Base-by-base conservation (phyloP, 2,329 filamentous ascomycete genomes). In the Alternaria sp. region DNA sequence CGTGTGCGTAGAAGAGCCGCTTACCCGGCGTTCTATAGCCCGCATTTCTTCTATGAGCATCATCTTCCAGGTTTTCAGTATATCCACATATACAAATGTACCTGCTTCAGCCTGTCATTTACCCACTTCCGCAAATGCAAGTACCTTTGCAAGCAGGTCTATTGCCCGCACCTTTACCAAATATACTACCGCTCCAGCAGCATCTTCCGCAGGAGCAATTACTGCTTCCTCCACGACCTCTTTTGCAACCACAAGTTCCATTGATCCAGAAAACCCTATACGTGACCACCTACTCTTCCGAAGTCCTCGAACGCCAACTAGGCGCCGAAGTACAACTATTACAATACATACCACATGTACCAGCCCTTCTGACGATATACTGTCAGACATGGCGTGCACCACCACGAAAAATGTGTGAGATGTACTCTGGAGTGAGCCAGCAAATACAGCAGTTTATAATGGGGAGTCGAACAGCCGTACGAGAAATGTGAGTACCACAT, bases 381-480 rank as follows among this genome's bases (percentile, higher is more conserved):
- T 62, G 55, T 14, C 59, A 55, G 10, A 49, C 20, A 4, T 62
- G 59, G 59, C 58, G 51, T 3, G 36, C 60, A 1, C 69, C 67
- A 4, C 61, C 63, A 3, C 12, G 22, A 2, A 22, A 59, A 14
- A 43, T 67, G 4, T 71, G 69, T 36, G n/a, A 41, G 3, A 28
- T 43, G 1, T 70, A 62, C 44, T 64, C 63, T 0, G 65, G 69
- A 46, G 54, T 67, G 12, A 60, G 58, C 4, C 40, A 51, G n/a
- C 27, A 59, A 8, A 48, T 69, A 9, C 68, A 69, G 25, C 34
- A 44, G 22, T 60, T 65, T 2, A 60, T 70, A 41, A 14, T 40
- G 16, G 55, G 54, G n/a, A 53, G 48, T 27, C 62, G 59, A 3
- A 60, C 58, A 4, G 58, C 52, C 16, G 30, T 40, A 7, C 10